Evolutionary conservation across 176 grass and related monocot genomes (phyloP).

Genomic region (Oryza meyeriana): DNA sequence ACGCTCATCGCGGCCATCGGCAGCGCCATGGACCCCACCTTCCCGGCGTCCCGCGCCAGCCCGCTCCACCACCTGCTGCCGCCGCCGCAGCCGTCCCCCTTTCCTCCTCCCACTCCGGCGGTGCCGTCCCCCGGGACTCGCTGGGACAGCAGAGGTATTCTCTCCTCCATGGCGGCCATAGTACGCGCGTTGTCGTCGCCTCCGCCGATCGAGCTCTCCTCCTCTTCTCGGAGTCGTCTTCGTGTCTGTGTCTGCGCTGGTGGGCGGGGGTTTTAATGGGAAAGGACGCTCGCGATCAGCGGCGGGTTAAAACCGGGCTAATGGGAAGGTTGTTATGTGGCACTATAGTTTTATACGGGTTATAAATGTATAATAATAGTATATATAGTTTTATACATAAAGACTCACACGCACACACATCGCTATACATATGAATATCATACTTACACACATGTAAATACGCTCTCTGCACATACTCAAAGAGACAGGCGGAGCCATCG

Average conservation of each 20-base stretch:
- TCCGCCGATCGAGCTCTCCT: neutral
- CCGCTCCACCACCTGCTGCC: constrained; percentile 22
- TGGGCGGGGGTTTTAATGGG: neutral
- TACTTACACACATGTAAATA: no score
- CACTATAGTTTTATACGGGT: neutral
- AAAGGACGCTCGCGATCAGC: constrained; percentile 26
- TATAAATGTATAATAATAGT: no score
- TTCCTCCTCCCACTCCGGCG: neutral
- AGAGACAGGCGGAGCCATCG: no score
- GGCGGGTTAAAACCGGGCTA: constrained; percentile 12
- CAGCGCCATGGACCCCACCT: constrained; percentile 44
- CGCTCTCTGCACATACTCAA: no score
- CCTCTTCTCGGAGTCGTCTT: neutral
- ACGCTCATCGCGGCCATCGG: constrained; percentile 59
- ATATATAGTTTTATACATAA: no score
- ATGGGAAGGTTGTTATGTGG: neutral
- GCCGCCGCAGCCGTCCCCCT: neutral
- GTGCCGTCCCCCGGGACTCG: neutral
- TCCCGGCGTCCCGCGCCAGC: constrained; percentile 30
- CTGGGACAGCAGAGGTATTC: constrained; percentile 18
- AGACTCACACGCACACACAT: no score
- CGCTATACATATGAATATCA: no score
- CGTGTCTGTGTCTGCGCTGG: neutral
- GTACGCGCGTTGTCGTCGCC: neutral
- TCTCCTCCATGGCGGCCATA: constrained; percentile 24